Evolutionary conservation across 2,329 filamentous ascomycete species (phyloP), one percentile per base, ranked within the genome.

Genomic region (Fusarium stilboides): DNA sequence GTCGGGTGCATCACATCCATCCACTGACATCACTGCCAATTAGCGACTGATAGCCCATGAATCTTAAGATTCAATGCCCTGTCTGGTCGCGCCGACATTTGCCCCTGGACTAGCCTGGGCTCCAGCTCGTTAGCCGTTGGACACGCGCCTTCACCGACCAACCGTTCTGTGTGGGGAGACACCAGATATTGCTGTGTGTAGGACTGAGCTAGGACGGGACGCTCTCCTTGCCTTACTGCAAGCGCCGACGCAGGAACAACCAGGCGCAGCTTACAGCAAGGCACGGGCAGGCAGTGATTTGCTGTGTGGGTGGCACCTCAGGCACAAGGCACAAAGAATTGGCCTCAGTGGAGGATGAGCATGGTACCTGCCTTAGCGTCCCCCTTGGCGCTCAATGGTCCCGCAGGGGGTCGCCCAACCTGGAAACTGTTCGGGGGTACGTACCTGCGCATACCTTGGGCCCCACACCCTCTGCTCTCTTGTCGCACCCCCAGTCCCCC

Each of bases 331-430:
- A 19, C 39, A 52, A 31, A 31, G 28, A 31, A 36, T 8, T 52
- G 56, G 55, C 24, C 17, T 36, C 36, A 49, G 58, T 63, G 43
- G 44, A 58, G 51, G 53, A 33, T 8, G 26, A 58, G 22, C 59
- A 64, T 70, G 63, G 68, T 70, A 70, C 68, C 68, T 70, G 68
- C 68, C 46, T 70, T 70, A 70, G 68, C 63, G 68, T 57, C 22
- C 22, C 50, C 31, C 55, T 68, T 70, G 63, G 59, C 59, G 63
- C 46, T 70, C 68, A 64, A 71, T 65, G 58, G 52, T 71, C 45
- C 44, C 54, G 52, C 59, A 50, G 55, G 57, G 56, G 33, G 36
- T 45, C 36, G 43, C 58, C 67, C 45, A 68, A 63, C 37, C 36
- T 50, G 67, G 62, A 52, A 70, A 64, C 43, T 68, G 39, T 51